Base-by-base conservation (phyloP, 2,329 filamentous ascomycete genomes). In the Moelleriella libera region DNA sequence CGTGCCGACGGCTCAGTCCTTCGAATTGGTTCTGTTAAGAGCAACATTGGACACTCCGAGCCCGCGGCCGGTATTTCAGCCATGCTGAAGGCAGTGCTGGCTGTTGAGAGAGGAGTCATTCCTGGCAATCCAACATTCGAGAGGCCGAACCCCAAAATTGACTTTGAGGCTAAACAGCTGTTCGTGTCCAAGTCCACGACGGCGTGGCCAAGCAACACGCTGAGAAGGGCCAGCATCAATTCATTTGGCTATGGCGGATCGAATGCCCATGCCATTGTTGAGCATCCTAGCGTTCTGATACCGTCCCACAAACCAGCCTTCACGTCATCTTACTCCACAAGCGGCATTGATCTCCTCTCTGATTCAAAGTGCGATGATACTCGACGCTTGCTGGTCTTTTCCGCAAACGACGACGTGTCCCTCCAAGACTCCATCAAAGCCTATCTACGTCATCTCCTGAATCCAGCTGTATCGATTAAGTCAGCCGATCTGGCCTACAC, bases 11-110 rank as follows among this genome's bases (percentile, higher is more conserved):
- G 12, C 34, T 39, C 9, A 39, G 9, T 12, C 8, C 9, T 9
- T 4, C 9, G 12, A 58, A 56, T 9, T 21, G 21, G 21, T 21
- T 21, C 21, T 21, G 41, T 52, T 8, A 52, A 52, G 14, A 47
- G 49, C n/a, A 29, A 28, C 34, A 48, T 5, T 11, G 60, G 60
- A 11, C 60, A 63, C 48, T 43, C 51, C 5, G 60, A 61, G 45
- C 54, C 52, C 29, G 51, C 52, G 2, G 48, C 54, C 0, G 60
- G 58, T 6, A 47, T 62, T 0, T 51, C 55, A 5, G 54, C 54
- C 31, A 8, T 61, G 5, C 56, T 61, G 46, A 61, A 60, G 47
- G 47, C 52, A 6, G 49, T 51, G 1, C 43, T 60, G 29, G 52
- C 53, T 2, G 44, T 61, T n/a, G 53, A 61, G 45, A 47, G 49